Base-by-base conservation (phyloP, 2,329 filamentous ascomycete species). In the Leptographium lundbergii region DNA sequence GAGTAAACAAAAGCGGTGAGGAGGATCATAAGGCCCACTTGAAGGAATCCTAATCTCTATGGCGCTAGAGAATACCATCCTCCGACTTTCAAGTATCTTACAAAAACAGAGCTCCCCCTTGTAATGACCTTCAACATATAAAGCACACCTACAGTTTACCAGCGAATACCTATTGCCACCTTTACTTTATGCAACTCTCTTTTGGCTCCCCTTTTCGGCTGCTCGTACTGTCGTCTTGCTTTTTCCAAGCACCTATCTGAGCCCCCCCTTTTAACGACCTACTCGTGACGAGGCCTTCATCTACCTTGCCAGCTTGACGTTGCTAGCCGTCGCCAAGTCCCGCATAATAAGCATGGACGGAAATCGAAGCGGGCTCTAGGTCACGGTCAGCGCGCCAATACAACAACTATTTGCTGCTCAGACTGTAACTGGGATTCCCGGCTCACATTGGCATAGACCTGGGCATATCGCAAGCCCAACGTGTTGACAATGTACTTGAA, bases 301-400 rank as follows among this genome's bases (percentile, higher is more conserved):
- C 50, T 32, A 32, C n/a, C 32, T 53, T 7, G 25, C 27, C 9
- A n/a, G 25, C 50, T 32, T 32, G 17, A 13, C n/a, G 22, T 24
- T 10, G 11, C 19, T 36, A 24, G 39, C 54, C 45, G 11, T 27
- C 25, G 39, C 9, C 4, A 6, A 25, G 65, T 83, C 80, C 34
- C 76, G 71, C 27, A 73, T 75, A 66, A 85, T 82, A 61, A 83
- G 73, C 81, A 84, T 84, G 1, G 80, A 84, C 1, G 82, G 82
- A 27, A 82, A 74, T 32, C 82, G 79, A 57, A 84, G 69, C 64
- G 80, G 75, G 57, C 82, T 73, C 81, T 83, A 17, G 54, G 4
- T 3, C 14, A 27, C 24, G 32, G 29, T 32, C 47, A 60, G 14
- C 50, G 29, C 22, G 42, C 27, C 25, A 48, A 36, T 32, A 22